Base-by-base conservation (phyloP, 805 yeast genomes). In the Cephaloascus fragrans region DNA sequence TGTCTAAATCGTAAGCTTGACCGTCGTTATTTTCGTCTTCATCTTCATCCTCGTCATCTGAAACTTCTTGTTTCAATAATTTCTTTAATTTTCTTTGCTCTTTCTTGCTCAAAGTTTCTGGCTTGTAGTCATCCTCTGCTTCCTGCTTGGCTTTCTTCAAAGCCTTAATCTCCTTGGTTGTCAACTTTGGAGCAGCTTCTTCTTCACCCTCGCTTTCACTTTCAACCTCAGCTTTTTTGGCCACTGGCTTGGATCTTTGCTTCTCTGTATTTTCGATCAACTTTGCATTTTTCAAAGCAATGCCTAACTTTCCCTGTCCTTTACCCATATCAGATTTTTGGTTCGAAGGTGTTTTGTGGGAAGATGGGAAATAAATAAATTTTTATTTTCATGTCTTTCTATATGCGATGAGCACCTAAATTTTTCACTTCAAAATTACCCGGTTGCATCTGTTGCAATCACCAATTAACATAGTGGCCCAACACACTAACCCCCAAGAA, bases 71-170 rank as follows among this genome's bases (percentile, higher is more conserved):
- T 39, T 60, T 55, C 43, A 56, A 49, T 45, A 55, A 56, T 56
- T 76, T 76, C 66, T 75, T 76, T 57, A 76, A 59, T 50, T 69
- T 64, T 62, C 83, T 74, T 53, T 68, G 70, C 38, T 78, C 83
- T 49, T 78, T 81, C 59, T 75, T 79, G 36, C 85, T 78, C 41
- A 80, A 62, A 16, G 69, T 62, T 18, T 57, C 53, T 45, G 77
- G 69, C 45, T 77, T 61, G 41, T 73, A 74, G 19, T 58, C 72
- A 34, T 52, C 59, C 8, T 43, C 47, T 36, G 55, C 63, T 9
- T 50, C 49, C 36, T 41, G 42, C 14, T 37, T 31, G 18, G 46
- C 42, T 44, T 50, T 48, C 39, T 46, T 47, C 35, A 44, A 46
- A 32, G 32, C 40, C 41, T 46, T 40, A 34, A 41, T 44, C 17